Conservation (phyloP, 2,329 filamentous ascomycete genomes). For the Cladosporium sp. region DNA sequence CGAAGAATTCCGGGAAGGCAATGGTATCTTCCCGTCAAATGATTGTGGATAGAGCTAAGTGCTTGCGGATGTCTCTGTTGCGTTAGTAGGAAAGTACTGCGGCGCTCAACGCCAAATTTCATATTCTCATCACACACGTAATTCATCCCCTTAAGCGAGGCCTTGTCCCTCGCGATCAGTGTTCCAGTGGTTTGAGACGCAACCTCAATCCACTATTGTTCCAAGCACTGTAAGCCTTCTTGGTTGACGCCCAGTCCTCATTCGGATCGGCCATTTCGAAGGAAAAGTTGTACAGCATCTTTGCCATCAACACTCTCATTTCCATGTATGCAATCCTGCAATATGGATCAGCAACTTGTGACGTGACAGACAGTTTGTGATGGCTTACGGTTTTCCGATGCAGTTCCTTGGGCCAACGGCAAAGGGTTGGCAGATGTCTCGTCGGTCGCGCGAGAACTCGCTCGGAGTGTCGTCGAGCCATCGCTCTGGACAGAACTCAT, state of each 20-base stretch:
- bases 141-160: no score
- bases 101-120: no score
- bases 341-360: neutral
- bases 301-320: conserved; percentile 34
- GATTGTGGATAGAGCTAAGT: no score
- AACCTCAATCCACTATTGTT: conserved; percentile 5
- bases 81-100: no score
- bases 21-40: no score
- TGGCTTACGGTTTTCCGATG: conserved; percentile 18
- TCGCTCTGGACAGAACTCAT: conserved; percentile 28
- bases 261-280: conserved; percentile 17
- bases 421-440: conserved; percentile 25
- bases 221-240: conserved; percentile 3
- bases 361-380: neutral
- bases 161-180: no score
- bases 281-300: conserved; percentile 38
- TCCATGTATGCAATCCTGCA: conserved; percentile 30
- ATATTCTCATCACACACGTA: no score
- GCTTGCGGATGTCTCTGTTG: no score
- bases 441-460: conserved; percentile 12
- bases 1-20: no score
- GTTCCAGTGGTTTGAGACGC: neutral
- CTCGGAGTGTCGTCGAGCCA: conserved; percentile 23
- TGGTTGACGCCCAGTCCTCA: conserved; percentile 1
- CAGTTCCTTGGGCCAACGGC: conserved; percentile 29